phyloP scores from a whole-genome alignment of 331 rosid species.

The Phaseolus coccineus region DNA sequence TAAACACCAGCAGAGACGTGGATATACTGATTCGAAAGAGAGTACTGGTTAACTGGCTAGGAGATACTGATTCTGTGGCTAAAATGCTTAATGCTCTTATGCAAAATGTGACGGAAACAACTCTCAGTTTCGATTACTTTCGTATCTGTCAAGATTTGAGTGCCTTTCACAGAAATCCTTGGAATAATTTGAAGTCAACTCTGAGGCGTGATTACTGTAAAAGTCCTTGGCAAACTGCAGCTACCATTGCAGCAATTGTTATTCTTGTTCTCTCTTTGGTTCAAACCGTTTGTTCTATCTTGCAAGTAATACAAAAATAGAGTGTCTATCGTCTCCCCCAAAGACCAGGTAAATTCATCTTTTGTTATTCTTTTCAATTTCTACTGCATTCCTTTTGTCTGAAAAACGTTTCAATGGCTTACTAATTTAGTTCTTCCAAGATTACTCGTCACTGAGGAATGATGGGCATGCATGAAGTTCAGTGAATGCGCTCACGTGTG shows the following conservation, averaged over 20 bases:
- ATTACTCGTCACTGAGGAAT: no score
- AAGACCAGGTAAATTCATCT: no score
- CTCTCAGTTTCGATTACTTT: constrained; percentile 1
- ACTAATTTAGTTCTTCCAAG: no score
- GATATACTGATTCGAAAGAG: background rate
- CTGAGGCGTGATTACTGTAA: constrained; percentile 43
- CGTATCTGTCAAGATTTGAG: background rate
- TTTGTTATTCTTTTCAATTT: no score
- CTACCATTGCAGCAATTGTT: background rate
- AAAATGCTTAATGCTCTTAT: constrained; percentile 39
- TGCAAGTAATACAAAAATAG: background rate
- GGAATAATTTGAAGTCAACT: constrained; percentile 15
- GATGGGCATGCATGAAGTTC: no score
- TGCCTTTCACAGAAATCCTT: constrained; percentile 32
- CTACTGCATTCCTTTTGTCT: no score
- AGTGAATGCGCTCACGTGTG: no score
- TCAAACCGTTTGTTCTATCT: background rate
- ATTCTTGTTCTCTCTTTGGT: background rate
- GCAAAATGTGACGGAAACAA: background rate
- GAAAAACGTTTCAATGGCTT: no score
- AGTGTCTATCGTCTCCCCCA: background rate
- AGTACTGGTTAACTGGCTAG: background rate
- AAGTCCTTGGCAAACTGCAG: constrained; percentile 13
- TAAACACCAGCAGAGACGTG: constrained; percentile 25
- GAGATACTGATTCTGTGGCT: constrained; percentile 39